Evolutionary conservation across 306 rosid species (phyloP).

Genomic region (Alnus glutinosa): DNA sequence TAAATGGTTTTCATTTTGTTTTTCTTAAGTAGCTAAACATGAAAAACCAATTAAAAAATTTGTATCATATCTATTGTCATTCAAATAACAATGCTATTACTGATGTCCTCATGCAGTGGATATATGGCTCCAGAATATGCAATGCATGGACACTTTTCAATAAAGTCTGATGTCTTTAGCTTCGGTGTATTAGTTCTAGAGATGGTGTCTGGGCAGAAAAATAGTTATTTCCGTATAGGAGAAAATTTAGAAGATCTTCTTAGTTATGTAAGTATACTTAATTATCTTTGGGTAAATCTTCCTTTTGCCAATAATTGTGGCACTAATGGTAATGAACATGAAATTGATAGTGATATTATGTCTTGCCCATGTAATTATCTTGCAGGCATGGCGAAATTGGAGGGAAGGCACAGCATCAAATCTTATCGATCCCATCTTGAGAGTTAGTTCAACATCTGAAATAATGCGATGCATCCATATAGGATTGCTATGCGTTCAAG

Average conservation of each 20-base stretch:
- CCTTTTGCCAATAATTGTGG: not conserved
- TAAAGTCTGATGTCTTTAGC: not conserved
- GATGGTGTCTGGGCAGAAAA: conserved; percentile 5
- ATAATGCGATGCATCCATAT: conserved; percentile 54
- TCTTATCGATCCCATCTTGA: conserved; percentile 10
- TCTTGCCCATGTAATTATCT: too few species aligned
- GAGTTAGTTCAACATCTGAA: not conserved
- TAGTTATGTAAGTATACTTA: conserved; percentile 31
- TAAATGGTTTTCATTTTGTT: too few species aligned
- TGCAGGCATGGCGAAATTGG: conserved; percentile 35
- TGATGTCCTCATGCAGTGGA: not conserved
- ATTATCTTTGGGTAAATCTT: not conserved
- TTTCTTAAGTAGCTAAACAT: too few species aligned
- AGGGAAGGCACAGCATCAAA: not conserved
- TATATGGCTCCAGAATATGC: conserved; percentile 26
- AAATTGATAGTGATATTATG: not conserved
- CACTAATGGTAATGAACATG: too few species aligned
- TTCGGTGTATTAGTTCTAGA: conserved; percentile 5
- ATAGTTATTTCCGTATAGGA: conserved; percentile 9
- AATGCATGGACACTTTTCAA: conserved; percentile 15
- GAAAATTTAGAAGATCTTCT: conserved; percentile 27
- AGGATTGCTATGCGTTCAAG: conserved; percentile 63
- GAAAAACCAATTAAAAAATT: too few species aligned
- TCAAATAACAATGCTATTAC: not conserved
- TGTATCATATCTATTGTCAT: too few species aligned